Base-by-base conservation (phyloP, 208 protist species). In the Trypanosoma rangeli region DNA sequence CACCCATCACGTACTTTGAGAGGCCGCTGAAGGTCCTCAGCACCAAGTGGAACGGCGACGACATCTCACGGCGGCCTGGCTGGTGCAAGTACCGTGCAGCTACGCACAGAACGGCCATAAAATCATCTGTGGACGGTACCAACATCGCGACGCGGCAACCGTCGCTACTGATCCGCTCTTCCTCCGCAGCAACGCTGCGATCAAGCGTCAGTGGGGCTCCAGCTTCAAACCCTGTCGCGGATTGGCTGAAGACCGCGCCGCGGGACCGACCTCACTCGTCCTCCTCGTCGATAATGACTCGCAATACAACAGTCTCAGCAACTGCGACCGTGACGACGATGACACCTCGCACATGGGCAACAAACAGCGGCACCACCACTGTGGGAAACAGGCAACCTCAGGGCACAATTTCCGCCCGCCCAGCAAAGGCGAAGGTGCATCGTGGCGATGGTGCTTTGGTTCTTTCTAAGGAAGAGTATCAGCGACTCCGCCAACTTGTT, bases 401-500 rank as follows among this genome's bases (percentile, higher is more conserved):
- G 15, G 3, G 28, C 29, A n/a, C 15, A 3, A 13, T 37, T 44
- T 46, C 57, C 15, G 10, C 20, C 5, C 57, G 35, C 28, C 15
- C 12, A 29, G 1, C 35, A 29, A 49, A 8, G 37, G 26, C 35
- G 29, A 9, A 49, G 54, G 35, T 8, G 20, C 28, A 18, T 10
- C 0, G 18, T 50, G 37, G 39, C 13, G 44, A 35, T 9, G 29
- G 18, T 56, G 42, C 4, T 65, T 5, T 76, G 31, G 48, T 70
- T 35, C 10, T 76, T 10, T 53, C 70, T 46, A 70, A 35, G 18
- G 63, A 70, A 18, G 62, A 76, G 46, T 65, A 70, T 53, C 37
- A 58, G 8, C 70, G 70, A 16, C 55, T 76, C 22, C 63, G 37
- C 3, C 62, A 67, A 26, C 39, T 74, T 24, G 55, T 69, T 35